A percentile compares a stretch with the other conserved stretches of the same genome.
Evolutionary conservation across 2,329 filamentous ascomycete species (phyloP).

Genomic region (Sclerotinia borealis): DNA sequence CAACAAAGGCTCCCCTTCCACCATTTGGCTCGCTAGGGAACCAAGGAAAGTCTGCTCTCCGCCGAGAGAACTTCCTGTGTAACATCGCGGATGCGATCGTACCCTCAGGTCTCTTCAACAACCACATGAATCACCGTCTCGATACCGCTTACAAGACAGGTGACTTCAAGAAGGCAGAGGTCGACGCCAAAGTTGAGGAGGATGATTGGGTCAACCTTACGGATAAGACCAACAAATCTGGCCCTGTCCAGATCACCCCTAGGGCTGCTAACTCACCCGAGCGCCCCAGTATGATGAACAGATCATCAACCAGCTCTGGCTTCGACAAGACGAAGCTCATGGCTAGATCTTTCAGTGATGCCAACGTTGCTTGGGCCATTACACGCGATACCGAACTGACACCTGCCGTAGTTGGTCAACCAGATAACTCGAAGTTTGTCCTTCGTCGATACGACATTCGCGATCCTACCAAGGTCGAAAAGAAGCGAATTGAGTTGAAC

Average conservation of each 20-base stretch:
- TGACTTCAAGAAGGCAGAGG: not conserved
- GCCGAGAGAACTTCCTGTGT: not conserved
- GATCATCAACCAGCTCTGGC: not conserved
- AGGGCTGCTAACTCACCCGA: not conserved
- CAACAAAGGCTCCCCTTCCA: not conserved
- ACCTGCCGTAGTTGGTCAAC: not conserved
- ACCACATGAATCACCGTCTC: not conserved
- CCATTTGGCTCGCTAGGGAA: not conserved
- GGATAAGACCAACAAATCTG: not conserved
- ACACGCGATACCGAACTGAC: not conserved
- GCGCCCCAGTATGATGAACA: not conserved
- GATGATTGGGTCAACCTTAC: not conserved
- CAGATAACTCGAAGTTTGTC: not conserved
- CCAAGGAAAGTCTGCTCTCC: conserved; percentile 2
- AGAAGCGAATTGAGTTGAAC: not conserved
- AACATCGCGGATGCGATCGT: not conserved
- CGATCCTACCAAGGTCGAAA: not conserved
- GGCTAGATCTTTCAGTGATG: not conserved
- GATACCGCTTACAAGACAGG: not conserved
- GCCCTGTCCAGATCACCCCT: not conserved
- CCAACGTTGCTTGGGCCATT: not conserved
- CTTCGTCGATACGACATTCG: not conserved
- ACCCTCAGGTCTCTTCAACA: not conserved
- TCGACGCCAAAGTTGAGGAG: not conserved
- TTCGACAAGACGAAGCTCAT: not conserved